These are phyloP conservation scores for Hyaloperonospora arabidopsidis DNA, from an alignment of 352 stramenopile genomes.

Conservation along the genomic window DNA sequence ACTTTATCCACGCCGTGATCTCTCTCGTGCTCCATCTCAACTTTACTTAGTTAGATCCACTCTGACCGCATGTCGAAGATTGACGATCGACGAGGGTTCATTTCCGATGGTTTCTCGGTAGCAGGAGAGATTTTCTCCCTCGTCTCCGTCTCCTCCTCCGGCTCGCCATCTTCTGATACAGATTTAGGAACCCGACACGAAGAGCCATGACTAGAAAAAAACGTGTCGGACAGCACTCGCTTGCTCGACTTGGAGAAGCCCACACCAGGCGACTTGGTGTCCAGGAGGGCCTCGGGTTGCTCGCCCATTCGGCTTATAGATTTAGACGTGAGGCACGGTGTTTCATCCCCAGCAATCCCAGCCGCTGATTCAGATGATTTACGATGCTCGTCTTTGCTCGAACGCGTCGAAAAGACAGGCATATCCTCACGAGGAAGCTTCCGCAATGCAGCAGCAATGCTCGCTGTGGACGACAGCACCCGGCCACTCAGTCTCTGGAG, in stretches of 20 bases:
- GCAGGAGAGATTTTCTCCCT: conserved; percentile 13
- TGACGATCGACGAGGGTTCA: conserved; percentile 29
- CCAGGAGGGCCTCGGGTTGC: conserved; percentile 22
- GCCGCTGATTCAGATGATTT: conserved; percentile 18
- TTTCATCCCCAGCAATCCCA: conserved; percentile 21
- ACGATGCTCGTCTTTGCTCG: conserved; percentile 18
- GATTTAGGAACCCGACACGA: conserved; percentile 22
- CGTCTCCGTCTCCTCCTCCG: conserved; percentile 15
- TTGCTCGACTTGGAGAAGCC: conserved; percentile 2
- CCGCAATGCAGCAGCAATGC: conserved; percentile 31
- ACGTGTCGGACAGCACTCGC: conserved; percentile 12
- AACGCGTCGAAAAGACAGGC: conserved; percentile 27
- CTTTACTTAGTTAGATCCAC: conserved; percentile 27
- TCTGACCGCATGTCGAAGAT: conserved; percentile 38
- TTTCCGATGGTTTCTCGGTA: conserved; percentile 17
- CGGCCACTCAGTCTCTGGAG: conserved; percentile 29
- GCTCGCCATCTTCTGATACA: conserved; percentile 19
- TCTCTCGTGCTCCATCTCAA: conserved; percentile 8
- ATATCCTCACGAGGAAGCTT: conserved; percentile 24
- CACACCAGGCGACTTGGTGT: conserved; percentile 12
- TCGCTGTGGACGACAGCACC: conserved; percentile 32
- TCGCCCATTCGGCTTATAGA: conserved; percentile 24
- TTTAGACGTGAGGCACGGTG: conserved; percentile 27
- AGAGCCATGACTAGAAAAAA: conserved; percentile 19
- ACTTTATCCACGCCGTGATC: conserved; percentile 16